Evolutionary conservation across 495 filamentous ascomycete species (phyloP), one percentile per base, ranked within the genome.

Genomic region (Echria macrotheca): DNA sequence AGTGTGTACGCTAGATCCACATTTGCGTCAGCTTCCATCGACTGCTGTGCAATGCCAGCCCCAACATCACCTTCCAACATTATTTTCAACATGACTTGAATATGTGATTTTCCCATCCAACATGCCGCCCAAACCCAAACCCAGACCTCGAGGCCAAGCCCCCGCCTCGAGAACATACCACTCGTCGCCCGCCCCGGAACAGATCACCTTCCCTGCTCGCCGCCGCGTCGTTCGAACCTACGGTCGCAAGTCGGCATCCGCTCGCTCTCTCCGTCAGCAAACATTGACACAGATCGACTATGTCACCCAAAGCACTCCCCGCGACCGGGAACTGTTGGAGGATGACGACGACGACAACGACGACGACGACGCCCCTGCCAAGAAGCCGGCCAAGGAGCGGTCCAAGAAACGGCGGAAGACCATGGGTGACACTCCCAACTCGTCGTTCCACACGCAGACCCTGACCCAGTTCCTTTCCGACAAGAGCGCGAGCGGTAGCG

Each of bases 251-350:
- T 42, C 57, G 14, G 45, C 61, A 3, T 49, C 70, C 7, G 44
- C 59, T 32, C 58, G 53, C 17, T 50, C 57, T 6, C 50, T 63
- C 22, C 56, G 60, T 32, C 73, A 76, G 56, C 61, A 68, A 25
- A 78, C 75, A 4, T 52, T 78, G 54, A 78, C 75, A 4, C 74
- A 78, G 62, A 69, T 76, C 53, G 64, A 64, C 46, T 74, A 68
- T 35, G 56, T 69, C 32, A 53, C 28, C 46, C 55, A 57, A 26
- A 22, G 39, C 9, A 50, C 54, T 7, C 28, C 50, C 10, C 35
- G 21, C 17, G 38, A 41, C 19, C 19, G 15, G 18, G 38, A 41
- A n/a, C 7, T 12, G 7, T 12, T 31, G 7, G 28, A 39, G 12
- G 40, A 31, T 14, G 36, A 29, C 3, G 44, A 49, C 18, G 39